A percentile compares a stretch with the other conserved stretches of the same genome.
These are phyloP conservation scores for Quercus lobata DNA, from an alignment of 331 rosid species.

Conservation along the genomic window DNA sequence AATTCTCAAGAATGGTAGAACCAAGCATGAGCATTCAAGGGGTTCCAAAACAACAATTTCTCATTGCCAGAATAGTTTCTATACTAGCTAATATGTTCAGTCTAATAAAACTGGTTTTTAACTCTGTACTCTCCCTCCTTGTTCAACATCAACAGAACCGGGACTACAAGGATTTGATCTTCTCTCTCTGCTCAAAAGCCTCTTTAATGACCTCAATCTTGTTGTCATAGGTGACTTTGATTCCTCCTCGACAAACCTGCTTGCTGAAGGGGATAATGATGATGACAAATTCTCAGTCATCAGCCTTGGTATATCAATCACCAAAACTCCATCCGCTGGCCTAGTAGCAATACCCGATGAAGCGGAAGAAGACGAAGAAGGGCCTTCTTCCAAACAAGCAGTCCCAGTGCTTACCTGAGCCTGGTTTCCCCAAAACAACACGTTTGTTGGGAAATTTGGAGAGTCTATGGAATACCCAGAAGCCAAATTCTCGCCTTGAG, in stretches of 20 bases:
- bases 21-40: slow-evolving; percentile 12
- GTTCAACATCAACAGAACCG: slow-evolving; percentile 66
- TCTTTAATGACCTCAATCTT: slow-evolving; percentile 68
- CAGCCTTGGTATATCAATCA: slow-evolving; percentile 65
- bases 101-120: slow-evolving; percentile 19
- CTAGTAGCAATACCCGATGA: slow-evolving; percentile 23
- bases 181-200: slow-evolving; percentile 81
- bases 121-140: slow-evolving; percentile 44
- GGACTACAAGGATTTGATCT: slow-evolving; percentile 53
- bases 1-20: slow-evolving; percentile 22
- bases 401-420: slow-evolving; percentile 50
- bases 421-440: slow-evolving; percentile 83
- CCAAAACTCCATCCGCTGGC: slow-evolving; percentile 45
- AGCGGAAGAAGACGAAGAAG: slow-evolving; percentile 38
- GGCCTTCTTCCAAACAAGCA: slow-evolving; percentile 59
- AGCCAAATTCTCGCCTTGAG: slow-evolving; percentile 28
- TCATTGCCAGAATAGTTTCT: background rate
- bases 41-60: slow-evolving; percentile 10
- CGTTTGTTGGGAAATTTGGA: slow-evolving; percentile 77
- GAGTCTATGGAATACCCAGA: slow-evolving; percentile 36
- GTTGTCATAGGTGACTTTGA: slow-evolving; percentile 66
- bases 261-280: slow-evolving; percentile 39
- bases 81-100: background rate
- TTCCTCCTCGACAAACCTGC: slow-evolving; percentile 61
- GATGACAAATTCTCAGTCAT: slow-evolving; percentile 21